Evolutionary conservation across 208 protist genomes (phyloP).

Genomic region (Trypanosoma theileri): DNA sequence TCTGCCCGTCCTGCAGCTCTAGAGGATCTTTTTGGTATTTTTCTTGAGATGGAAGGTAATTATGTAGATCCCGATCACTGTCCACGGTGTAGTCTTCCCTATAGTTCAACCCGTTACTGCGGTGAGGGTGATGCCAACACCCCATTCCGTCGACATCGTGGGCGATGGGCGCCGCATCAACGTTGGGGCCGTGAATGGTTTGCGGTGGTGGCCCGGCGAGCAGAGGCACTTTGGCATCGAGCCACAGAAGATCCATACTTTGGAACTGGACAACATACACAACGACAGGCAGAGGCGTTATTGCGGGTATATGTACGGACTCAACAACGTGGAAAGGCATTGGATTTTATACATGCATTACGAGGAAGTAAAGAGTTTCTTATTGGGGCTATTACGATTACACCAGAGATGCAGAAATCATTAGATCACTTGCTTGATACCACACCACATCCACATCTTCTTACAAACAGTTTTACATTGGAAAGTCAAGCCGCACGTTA

Average conservation of each 20-base stretch:
- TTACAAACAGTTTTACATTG: conserved; percentile 78
- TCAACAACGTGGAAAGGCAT: conserved; percentile 76
- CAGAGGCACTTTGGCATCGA: conserved; percentile 87
- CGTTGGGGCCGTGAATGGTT: conserved; percentile 85
- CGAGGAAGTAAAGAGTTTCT: conserved; percentile 79
- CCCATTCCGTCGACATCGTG: conserved; percentile 81
- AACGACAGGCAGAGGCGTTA: conserved; percentile 80
- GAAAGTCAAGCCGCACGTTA: conserved; percentile 59
- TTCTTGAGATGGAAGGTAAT: conserved; percentile 92
- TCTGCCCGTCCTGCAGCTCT: conserved; percentile 60
- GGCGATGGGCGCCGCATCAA: conserved; percentile 85
- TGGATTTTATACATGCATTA: conserved; percentile 75
- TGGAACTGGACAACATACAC: conserved; percentile 68
- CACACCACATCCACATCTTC: conserved; percentile 78
- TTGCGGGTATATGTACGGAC: conserved; percentile 77
- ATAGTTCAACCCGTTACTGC: conserved; percentile 80
- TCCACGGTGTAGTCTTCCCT: conserved; percentile 85
- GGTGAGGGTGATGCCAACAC: conserved; percentile 81
- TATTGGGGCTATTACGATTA: conserved; percentile 58
- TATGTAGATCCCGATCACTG: conserved; percentile 83
- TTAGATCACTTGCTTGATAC: conserved; percentile 73
- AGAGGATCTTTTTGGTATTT: conserved; percentile 82
- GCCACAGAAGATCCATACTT: conserved; percentile 89
- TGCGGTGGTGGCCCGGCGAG: conserved; percentile 83
- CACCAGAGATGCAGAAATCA: conserved; percentile 51